Evolutionary conservation across 805 yeast species (phyloP).

Genomic region (Henningerozyma blattae): DNA sequence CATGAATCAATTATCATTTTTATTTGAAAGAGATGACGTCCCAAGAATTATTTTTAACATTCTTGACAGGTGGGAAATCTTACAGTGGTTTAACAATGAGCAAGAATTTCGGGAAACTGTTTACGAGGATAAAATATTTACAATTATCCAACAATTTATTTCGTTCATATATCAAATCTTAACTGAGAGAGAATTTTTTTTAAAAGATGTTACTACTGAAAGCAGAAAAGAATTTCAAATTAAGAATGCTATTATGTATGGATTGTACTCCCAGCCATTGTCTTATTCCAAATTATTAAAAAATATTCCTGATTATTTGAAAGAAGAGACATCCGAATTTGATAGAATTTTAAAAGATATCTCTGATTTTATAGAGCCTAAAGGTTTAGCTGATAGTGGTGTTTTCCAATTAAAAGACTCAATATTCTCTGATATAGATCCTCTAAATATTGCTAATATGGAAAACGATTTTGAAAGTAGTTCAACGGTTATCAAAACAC

Average conservation of each 20-base stretch:
- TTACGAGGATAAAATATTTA: constrained; percentile 34
- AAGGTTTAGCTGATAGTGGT: constrained; percentile 56
- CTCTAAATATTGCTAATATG: constrained; percentile 34
- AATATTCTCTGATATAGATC: constrained; percentile 40
- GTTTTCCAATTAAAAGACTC: constrained; percentile 44
- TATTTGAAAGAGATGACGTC: constrained; percentile 39
- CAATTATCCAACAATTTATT: constrained; percentile 70
- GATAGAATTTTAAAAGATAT: constrained; percentile 45
- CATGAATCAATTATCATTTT: constrained; percentile 49
- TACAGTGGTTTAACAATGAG: constrained; percentile 35
- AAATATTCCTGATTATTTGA: constrained; percentile 24
- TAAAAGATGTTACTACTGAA: constrained; percentile 26
- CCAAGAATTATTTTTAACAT: constrained; percentile 42
- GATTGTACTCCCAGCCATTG: constrained; percentile 39
- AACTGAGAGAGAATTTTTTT: constrained; percentile 56
- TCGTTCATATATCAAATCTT: constrained; percentile 57
- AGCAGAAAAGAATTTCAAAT: constrained; percentile 24
- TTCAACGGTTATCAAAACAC: constrained; percentile 33
- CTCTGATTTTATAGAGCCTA: constrained; percentile 51
- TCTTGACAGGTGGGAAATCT: constrained; percentile 51
- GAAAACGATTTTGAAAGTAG: constrained; percentile 43
- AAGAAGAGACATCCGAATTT: constrained; percentile 24
- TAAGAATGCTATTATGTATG: constrained; percentile 35
- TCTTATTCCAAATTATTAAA: constrained; percentile 39
- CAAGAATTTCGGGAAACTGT: constrained; percentile 30